These are phyloP conservation scores for Ophidiomyces ophidiicola DNA, from an alignment of 2,329 filamentous ascomycete species.

Conservation along the genomic window DNA sequence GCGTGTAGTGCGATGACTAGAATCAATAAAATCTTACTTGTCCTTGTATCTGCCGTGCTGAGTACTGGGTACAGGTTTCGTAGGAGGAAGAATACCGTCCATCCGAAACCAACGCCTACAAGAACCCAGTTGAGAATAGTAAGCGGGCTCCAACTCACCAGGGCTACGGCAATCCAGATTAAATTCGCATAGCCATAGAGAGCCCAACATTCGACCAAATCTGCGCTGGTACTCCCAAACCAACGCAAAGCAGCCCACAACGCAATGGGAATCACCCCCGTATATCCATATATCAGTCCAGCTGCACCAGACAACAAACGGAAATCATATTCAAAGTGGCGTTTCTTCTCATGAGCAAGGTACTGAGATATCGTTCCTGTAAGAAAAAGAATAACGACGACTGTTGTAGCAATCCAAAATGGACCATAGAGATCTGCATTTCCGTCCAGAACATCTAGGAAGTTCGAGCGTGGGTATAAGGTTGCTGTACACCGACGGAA, in stretches of 20 bases:
- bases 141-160: conserved; percentile 81
- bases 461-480: conserved; percentile 84
- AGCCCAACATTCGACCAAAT: conserved; percentile 88
- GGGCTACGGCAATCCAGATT: conserved; percentile 89
- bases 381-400: conserved; percentile 87
- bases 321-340: conserved; percentile 85
- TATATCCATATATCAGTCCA: conserved; percentile 91
- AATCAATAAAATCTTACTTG: conserved; percentile 74
- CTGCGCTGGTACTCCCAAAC: conserved; percentile 82
- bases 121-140: conserved; percentile 86
- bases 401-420: conserved; percentile 97
- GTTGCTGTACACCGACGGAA: conserved; percentile 74
- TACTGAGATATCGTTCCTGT: conserved; percentile 93
- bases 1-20: conserved; percentile 76
- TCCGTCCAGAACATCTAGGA: conserved; percentile 91
- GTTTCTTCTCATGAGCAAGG: conserved; percentile 52
- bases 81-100: conserved; percentile 72
- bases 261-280: conserved; percentile 67
- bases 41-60: conserved; percentile 82
- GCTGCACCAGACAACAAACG: conserved; percentile 76
- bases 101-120: conserved; percentile 70
- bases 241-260: conserved; percentile 85
- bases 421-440: conserved; percentile 95
- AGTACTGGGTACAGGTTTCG: conserved; percentile 84
- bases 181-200: conserved; percentile 94